phyloP scores from a whole-genome alignment of 495 filamentous ascomycete genomes.

The Penicillium flavigenum region DNA sequence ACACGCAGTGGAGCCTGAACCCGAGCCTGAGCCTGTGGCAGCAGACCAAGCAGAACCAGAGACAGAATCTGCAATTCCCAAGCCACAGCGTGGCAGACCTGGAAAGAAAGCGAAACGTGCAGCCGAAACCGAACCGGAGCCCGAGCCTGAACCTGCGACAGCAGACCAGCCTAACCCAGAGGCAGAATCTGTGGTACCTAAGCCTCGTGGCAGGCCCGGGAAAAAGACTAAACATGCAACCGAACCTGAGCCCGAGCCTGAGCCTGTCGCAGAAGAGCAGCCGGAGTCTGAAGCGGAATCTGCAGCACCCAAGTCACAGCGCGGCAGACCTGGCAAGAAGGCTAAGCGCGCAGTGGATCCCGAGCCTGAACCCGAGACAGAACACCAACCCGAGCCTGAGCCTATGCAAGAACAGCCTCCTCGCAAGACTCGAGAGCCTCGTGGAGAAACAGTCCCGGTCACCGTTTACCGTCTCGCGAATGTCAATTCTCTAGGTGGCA shows the following conservation, averaged over 20 bases:
- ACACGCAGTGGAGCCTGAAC: conserved; percentile 10
- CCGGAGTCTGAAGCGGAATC: conserved; percentile 1
- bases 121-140: conserved; percentile 11
- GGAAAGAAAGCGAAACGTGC: conserved; percentile 4
- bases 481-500: conserved; percentile 29
- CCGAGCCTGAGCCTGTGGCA: background rate
- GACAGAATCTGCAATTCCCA: conserved; percentile 4
- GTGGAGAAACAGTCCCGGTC: conserved; percentile 46
- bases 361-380: conserved; percentile 9
- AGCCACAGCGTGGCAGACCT: conserved; percentile 10
- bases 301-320: background rate
- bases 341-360: background rate
- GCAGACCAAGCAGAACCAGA: background rate
- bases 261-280: conserved; percentile 5
- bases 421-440: conserved; percentile 33
- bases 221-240: conserved; percentile 7
- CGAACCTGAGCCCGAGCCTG: conserved; percentile 12
- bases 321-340: background rate
- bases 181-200: background rate
- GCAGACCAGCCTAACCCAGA: background rate
- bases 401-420: conserved; percentile 24
- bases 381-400: conserved; percentile 9
- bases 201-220: conserved; percentile 5
- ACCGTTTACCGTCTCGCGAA: conserved; percentile 49
- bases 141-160: background rate